These are phyloP conservation scores for Paecilomyces sp. DNA, from an alignment of 2,329 filamentous ascomycete species.

Conservation along the genomic window DNA sequence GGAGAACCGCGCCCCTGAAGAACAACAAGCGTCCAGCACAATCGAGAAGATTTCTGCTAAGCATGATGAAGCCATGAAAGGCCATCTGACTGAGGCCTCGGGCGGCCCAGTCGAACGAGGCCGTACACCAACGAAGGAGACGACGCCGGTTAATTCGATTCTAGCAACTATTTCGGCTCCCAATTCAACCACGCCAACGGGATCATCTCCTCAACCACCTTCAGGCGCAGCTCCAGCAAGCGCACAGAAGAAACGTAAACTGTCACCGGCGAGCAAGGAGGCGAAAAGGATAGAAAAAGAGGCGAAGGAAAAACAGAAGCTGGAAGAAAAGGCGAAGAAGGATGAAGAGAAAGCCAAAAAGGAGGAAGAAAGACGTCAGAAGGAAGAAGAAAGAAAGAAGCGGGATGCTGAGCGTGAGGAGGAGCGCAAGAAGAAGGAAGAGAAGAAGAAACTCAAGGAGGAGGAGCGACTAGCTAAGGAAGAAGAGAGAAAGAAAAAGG, in stretches of 20 bases:
- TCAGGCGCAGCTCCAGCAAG: conserved; percentile 8
- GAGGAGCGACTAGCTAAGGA: conserved; percentile 29
- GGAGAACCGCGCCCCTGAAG: background rate
- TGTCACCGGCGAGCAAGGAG: conserved; percentile 22
- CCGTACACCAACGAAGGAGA: background rate
- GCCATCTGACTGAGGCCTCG: background rate
- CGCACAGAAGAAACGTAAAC: conserved; percentile 23
- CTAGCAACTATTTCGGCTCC: background rate
- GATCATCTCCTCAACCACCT: conserved; percentile 2
- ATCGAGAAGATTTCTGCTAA: background rate
- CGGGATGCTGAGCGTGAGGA: conserved; percentile 39
- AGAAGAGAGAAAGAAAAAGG: conserved; percentile 41
- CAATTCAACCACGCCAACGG: background rate
- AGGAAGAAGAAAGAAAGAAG: conserved; percentile 43
- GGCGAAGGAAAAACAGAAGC: conserved; percentile 21
- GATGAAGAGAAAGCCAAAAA: conserved; percentile 23
- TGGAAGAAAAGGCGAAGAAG: conserved; percentile 26
- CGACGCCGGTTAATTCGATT: background rate
- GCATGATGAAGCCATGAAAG: background rate
- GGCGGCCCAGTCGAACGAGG: background rate
- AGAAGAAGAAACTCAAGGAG: conserved; percentile 40
- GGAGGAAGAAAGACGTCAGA: conserved; percentile 35
- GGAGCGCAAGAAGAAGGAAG: conserved; percentile 36
- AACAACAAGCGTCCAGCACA: background rate
- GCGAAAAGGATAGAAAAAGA: conserved; percentile 18